A percentile compares a stretch with the other conserved stretches of the same genome.
phyloP scores from a whole-genome alignment of 768 basidiomycete species.

The Infundibulicybe gibba region DNA sequence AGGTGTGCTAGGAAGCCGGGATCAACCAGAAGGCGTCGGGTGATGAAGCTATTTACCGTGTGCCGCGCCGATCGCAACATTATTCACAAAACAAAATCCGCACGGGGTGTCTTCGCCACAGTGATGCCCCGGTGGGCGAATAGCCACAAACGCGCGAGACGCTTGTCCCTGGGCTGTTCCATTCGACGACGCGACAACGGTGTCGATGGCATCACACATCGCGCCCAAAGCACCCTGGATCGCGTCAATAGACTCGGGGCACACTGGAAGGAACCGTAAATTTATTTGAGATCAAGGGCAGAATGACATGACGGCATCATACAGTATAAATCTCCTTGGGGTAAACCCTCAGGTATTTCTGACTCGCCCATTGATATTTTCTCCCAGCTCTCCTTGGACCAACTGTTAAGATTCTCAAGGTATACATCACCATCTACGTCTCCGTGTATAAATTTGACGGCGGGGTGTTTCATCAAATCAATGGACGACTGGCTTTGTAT shows the following conservation, averaged over 20 bases:
- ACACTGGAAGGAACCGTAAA: slow-evolving; percentile 45
- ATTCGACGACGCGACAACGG: slow-evolving; percentile 34
- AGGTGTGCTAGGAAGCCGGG: slow-evolving; percentile 46
- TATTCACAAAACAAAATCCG: slow-evolving; percentile 96
- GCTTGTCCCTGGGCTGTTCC: slow-evolving; percentile 9
- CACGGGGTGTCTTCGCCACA: slow-evolving; percentile 87
- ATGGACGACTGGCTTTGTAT: slow-evolving; percentile 50
- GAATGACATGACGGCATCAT: slow-evolving; percentile 21
- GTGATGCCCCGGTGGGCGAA: slow-evolving; percentile 93
- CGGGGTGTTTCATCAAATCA: slow-evolving; percentile 54
- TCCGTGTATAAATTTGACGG: slow-evolving; percentile 73
- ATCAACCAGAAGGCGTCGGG: too few species aligned
- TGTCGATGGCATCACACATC: slow-evolving; percentile 86
- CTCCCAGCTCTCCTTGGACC: slow-evolving; percentile 55
- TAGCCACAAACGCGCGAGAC: slow-evolving; percentile 70
- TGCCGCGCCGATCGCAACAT: slow-evolving; percentile 85
- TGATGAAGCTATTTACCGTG: slow-evolving; percentile 53
- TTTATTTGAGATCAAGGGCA: slow-evolving; percentile 1
- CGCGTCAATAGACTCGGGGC: slow-evolving; percentile 68
- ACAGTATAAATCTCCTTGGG: slow-evolving; percentile 86
- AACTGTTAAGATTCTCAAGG: slow-evolving; percentile 56
- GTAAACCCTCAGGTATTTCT: slow-evolving; percentile 71
- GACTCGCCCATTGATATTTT: slow-evolving; percentile 60
- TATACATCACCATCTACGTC: slow-evolving; percentile 67
- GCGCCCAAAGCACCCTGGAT: slow-evolving; percentile 82